These are phyloP conservation scores for Triangularia verruculosa DNA, from an alignment of 2,329 filamentous ascomycete species.

Conservation along the genomic window DNA sequence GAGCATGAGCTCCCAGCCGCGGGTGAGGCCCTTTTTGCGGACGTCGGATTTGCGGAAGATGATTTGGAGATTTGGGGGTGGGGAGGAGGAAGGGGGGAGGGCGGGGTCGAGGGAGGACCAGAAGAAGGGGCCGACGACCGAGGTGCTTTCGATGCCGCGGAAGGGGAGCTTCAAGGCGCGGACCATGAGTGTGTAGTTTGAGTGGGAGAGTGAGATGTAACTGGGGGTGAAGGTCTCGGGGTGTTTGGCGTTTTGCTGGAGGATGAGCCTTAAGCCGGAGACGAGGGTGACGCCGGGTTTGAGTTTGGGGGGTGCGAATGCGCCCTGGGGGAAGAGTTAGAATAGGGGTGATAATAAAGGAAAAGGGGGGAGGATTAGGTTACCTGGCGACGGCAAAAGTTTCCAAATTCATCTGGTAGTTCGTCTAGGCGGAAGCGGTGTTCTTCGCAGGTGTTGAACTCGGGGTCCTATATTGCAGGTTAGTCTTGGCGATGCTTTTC, in stretches of 20 bases:
- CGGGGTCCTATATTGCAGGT: constrained; percentile 42
- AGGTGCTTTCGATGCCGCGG: constrained; percentile 56
- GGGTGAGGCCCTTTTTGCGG: constrained; percentile 60
- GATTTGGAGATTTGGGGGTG: constrained; percentile 57
- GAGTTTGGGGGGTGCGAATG: constrained; percentile 47
- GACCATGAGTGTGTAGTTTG: constrained; percentile 55
- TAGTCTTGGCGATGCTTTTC: background rate
- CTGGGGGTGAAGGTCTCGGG: constrained; percentile 57
- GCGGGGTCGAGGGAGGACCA: constrained; percentile 58
- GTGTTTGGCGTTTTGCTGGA: constrained; percentile 55
- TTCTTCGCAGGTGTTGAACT: constrained; percentile 49
- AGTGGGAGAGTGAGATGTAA: constrained; percentile 51
- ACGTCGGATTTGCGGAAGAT: constrained; percentile 66
- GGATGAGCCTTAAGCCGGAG: constrained; percentile 52
- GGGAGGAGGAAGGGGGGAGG: constrained; percentile 37
- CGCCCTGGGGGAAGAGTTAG: constrained; percentile 40
- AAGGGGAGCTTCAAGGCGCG: constrained; percentile 51
- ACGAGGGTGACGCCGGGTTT: constrained; percentile 44
- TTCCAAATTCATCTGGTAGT: constrained; percentile 56
- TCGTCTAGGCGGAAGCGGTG: constrained; percentile 52
- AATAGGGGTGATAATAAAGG: background rate
- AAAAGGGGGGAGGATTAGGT: constrained; percentile 28
- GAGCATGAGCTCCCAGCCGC: constrained; percentile 63
- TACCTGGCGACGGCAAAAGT: constrained; percentile 52
- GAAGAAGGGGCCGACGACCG: constrained; percentile 62